phyloP scores from a whole-genome alignment of 2,329 filamentous ascomycete genomes.

The Alternaria hordeiaustralica region DNA sequence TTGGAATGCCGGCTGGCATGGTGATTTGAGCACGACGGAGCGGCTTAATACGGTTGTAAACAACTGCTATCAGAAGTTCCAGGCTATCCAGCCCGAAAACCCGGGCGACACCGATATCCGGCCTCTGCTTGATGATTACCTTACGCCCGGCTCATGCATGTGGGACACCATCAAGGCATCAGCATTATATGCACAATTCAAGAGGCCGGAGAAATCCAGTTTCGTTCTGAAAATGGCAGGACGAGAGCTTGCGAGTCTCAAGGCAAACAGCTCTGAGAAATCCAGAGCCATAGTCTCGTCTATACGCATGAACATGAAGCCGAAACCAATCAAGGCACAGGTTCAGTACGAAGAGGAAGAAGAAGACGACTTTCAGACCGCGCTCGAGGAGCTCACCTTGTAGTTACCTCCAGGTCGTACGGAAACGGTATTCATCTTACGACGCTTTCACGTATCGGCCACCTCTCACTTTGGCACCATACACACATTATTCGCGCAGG shows the following conservation, averaged over 20 bases:
- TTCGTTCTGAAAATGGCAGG: constrained; percentile 53
- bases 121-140: constrained; percentile 21
- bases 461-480: not conserved
- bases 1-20: constrained; percentile 16
- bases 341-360: constrained; percentile 15
- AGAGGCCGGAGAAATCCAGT: constrained; percentile 15
- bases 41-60: constrained; percentile 22
- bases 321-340: constrained; percentile 34
- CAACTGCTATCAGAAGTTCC: constrained; percentile 27
- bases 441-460: not conserved
- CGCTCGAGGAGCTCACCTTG: constrained; percentile 1
- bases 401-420: not conserved
- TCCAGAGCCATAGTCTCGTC: constrained; percentile 20
- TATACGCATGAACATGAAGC: constrained; percentile 41
- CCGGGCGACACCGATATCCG: constrained; percentile 15
- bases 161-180: constrained; percentile 59
- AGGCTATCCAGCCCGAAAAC: constrained; percentile 25
- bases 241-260: constrained; percentile 48
- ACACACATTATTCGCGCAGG: not conserved
- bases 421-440: not conserved
- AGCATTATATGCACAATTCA: constrained; percentile 43
- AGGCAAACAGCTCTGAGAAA: constrained; percentile 24
- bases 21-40: not conserved
- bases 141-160: constrained; percentile 8
- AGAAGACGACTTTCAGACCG: constrained; percentile 28